Evolutionary conservation across 2,329 filamentous ascomycete genomes (phyloP).

Genomic region (Beauveria brongniartii): DNA sequence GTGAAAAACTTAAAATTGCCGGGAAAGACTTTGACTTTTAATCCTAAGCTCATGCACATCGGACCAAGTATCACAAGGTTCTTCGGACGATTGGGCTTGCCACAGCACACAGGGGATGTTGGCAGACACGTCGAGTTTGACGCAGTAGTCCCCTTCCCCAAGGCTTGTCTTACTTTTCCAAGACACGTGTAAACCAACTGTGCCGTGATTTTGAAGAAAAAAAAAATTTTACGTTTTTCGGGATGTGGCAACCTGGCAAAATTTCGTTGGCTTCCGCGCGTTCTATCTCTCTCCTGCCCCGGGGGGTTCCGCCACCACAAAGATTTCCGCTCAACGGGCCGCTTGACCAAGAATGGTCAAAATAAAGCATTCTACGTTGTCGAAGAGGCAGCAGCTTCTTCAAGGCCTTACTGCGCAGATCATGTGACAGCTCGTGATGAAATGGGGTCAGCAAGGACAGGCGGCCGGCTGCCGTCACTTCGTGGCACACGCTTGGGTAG

Average conservation of each 20-base stretch:
- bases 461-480: neutral
- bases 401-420: too few relatives aligned
- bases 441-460: neutral
- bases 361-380: neutral
- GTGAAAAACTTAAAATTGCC: neutral
- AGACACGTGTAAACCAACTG: neutral
- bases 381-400: too few relatives aligned
- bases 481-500: neutral
- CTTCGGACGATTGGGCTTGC: neutral
- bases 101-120: neutral
- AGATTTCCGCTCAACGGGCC: neutral
- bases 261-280: neutral
- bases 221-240: neutral
- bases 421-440: too few relatives aligned
- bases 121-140: neutral
- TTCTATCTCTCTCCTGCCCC: neutral
- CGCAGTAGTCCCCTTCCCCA: neutral
- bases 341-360: neutral
- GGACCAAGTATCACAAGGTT: neutral
- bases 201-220: too few relatives aligned
- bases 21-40: neutral
- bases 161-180: neutral
- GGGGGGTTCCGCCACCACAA: neutral
- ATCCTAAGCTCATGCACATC: neutral
- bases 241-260: neutral